Evolutionary conservation across 176 grass and related monocot genomes (phyloP).

Genomic region (Oryza nivara): DNA sequence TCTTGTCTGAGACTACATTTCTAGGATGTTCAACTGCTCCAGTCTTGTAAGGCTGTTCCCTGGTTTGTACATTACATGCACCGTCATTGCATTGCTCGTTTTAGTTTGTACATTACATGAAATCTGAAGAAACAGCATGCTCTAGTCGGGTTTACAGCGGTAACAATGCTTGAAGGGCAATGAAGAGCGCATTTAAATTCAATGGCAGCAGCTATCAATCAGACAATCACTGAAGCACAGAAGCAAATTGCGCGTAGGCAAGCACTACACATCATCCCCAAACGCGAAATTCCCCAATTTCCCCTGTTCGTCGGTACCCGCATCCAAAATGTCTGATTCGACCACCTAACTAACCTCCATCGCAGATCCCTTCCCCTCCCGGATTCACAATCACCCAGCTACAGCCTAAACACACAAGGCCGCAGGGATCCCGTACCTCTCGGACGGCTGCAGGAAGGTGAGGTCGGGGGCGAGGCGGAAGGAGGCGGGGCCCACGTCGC

Average conservation of each 20-base stretch:
- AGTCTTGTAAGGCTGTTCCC: not conserved
- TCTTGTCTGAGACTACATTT: not conserved
- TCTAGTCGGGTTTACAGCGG: too few species aligned
- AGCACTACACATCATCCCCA: not conserved
- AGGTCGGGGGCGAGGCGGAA: conserved; percentile 91
- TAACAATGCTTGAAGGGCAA: too few species aligned
- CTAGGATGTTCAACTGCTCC: not conserved
- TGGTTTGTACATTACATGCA: not conserved
- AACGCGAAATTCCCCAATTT: not conserved
- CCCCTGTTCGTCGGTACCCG: not conserved
- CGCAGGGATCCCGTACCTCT: conserved; percentile 57
- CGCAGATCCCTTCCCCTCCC: conserved; percentile 34
- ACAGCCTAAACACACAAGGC: not conserved
- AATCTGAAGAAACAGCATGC: too few species aligned
- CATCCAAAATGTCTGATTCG: not conserved
- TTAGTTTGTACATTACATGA: not conserved
- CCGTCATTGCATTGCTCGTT: not conserved
- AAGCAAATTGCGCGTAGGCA: conserved; percentile 14
- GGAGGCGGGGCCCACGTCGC: conserved; percentile 56
- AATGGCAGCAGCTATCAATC: too few species aligned
- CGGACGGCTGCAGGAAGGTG: conserved; percentile 83
- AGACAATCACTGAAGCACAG: not conserved
- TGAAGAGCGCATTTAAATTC: too few species aligned
- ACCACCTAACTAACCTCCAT: not conserved
- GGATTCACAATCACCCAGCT: not conserved